Base-by-base conservation (phyloP, 495 filamentous ascomycete genomes). In the Jackrogersella multiformis region DNA sequence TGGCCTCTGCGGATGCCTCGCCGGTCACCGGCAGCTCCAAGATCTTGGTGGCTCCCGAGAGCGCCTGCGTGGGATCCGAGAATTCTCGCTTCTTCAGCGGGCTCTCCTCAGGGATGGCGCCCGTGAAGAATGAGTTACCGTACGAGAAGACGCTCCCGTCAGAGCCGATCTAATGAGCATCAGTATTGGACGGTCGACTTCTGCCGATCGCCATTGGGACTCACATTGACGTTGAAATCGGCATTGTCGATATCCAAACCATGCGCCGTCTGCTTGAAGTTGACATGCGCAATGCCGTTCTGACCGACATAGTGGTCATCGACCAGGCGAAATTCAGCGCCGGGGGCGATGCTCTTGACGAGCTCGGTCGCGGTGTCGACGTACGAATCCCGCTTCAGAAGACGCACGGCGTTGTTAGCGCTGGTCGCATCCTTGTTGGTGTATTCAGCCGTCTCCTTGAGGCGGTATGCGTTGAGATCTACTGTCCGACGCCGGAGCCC, bases 161-260 rank as follows among this genome's bases (percentile, higher is more conserved):
- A 21, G 34, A 24, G 30, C 64, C 76, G 52, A 79, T 71, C 77
- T 81, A 65, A 45, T n/a, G 8, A 9, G 12, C 24, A 28, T 75
- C 30, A 75, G 71, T 24, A 60, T 16, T 26, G 18, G 6, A 26
- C 13, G 1, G 32, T n/a, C 26, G 2, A 44, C n/a, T 26, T 13
- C 12, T 26, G 1, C 42, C 5, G 0, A 13, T 28, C 21, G 20
- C 16, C 6, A 35, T 18, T 18, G 20, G 23, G n/a, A 59, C 81
- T 71, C 55, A 86, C 80, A 56, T 86, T 86, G 60, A 85, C 82
- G 21, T 86, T 85, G 64, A 84, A 82, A 64, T 84, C 81, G 1
- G 82, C 82, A 72, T 85, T 85, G 69, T 84, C 82, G 56, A 86
- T 82, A 34, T 85, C 83, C 16, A 86, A 54, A 1, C 78, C 83